Percentiles rank a stretch among this genome's conserved stretches.
These are phyloP conservation scores for Cotoneaster glaucophyllus DNA, from an alignment of 306 rosid genomes.

Conservation along the genomic window DNA sequence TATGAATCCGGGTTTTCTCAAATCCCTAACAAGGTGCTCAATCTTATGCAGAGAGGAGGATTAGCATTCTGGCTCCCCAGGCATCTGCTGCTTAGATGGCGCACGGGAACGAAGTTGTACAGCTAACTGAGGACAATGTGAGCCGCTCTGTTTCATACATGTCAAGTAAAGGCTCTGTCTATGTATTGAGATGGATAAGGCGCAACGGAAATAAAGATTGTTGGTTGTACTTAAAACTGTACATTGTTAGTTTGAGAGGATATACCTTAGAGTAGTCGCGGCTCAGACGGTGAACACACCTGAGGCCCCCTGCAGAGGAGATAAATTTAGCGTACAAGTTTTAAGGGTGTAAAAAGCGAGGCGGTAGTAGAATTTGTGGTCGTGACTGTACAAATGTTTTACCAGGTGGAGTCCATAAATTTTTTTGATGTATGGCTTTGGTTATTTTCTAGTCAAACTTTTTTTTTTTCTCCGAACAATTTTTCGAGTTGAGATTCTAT, in stretches of 20 bases:
- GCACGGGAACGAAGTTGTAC: constrained; percentile 29
- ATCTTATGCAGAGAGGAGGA: constrained; percentile 50
- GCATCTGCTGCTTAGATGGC: constrained; percentile 26
- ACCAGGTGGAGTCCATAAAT: constrained; percentile 21
- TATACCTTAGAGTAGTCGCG: constrained; percentile 46
- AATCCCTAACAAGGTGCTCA: constrained; percentile 12
- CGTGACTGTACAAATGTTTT: constrained; percentile 41
- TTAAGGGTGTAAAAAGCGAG: constrained; percentile 42
- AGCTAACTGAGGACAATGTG: constrained; percentile 49
- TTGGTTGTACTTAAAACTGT: constrained; percentile 45
- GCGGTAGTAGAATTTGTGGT: constrained; percentile 30
- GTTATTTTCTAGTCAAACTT: constrained; percentile 16
- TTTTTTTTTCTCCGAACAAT: neutral
- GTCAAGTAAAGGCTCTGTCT: constrained; percentile 30
- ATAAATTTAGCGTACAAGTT: constrained; percentile 37
- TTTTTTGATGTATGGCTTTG: constrained; percentile 6
- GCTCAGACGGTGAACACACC: constrained; percentile 30
- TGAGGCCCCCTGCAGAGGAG: constrained; percentile 36
- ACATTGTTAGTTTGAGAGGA: constrained; percentile 49
- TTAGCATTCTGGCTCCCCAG: constrained; percentile 46
- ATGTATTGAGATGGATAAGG: constrained; percentile 28
- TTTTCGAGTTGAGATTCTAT: neutral
- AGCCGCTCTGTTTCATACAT: constrained; percentile 31
- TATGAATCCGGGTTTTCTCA: neutral
- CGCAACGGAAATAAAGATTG: constrained; percentile 41